Evolutionary conservation across 2,329 filamentous ascomycete species (phyloP), one percentile per base, ranked within the genome.

Genomic region (Zymoseptoria crescenta): DNA sequence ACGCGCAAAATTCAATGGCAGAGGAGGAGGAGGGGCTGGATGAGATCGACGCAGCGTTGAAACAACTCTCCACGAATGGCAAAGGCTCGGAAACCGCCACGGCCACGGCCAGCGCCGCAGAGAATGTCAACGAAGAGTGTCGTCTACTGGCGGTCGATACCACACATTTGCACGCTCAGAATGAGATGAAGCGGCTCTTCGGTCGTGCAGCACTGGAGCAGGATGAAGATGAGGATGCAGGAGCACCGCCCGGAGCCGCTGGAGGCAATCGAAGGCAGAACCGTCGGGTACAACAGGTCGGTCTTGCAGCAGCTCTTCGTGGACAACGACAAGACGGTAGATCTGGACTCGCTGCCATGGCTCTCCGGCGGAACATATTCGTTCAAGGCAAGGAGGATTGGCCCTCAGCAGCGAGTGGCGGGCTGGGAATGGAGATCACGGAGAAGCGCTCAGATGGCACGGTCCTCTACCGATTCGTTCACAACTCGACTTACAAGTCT

Each of bases 301-400:
- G 87, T 59, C 74, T 86, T 19, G 81, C 81, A 49, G 80, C 79
- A 62, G 82, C 81, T 30, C 72, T 85, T 51, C 68, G 72, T 54
- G 65, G 69, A n/a, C 79, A 79, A 24, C 81, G 80, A 10, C 75
- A 78, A 60, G 80, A 81, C 61, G 80, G 81, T 4, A 82, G 81
- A 16, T 81, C 83, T 24, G 81, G 86, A 83, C 79, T 94, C 55
- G 83, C 86, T 1, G 86, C 90, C 56, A 79, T 91, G 30, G 86
- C 87, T 20, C 78, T 89, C 29, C 83, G 89, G 51, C 83, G 87
- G 41, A 96, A 96, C 69, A 81, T 89, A 10, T 93, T 96, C 69
- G 85, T 96, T 60, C 88, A 91, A 66, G 90, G 89, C 53, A 92
- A 91, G 69, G 90, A 94, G 64, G 85, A 89, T 55, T 96, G 92